Evolutionary conservation across 2,329 filamentous ascomycete genomes (phyloP), one percentile per base, ranked within the genome.

Genomic region (Pyrenochaeta sp.): DNA sequence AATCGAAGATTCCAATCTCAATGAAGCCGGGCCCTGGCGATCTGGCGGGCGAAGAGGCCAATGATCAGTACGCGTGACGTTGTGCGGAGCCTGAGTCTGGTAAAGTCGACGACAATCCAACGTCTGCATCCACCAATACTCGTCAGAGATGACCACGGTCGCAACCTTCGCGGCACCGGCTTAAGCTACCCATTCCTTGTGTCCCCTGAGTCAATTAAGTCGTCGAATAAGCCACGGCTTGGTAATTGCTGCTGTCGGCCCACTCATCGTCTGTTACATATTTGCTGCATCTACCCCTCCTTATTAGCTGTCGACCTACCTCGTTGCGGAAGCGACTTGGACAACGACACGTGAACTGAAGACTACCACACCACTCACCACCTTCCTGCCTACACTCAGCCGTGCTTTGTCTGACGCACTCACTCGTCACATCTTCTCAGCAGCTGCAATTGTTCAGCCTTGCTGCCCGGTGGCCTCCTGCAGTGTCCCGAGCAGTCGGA

Each of bases 281-380:
- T 69, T 52, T 68, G 66, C 66, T 73, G 73, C 73, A 68, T 64
- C 58, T 71, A 71, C 72, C 72, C 72, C 72, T 68, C 74, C 66
- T 70, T 56, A 43, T 50, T 42, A 53, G 47, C 50, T 50, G 13
- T 39, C 4, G 43, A 50, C 49, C 52, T 53, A 48, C 47, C 52
- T 50, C 56, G 30, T 46, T 42, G 51, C 47, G 28, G 46, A 25
- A 53, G 50, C 63, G 49, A 59, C 50, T 24, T 52, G 50, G 53
- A 55, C 52, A 40, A 58, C 58, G 37, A 25, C 24, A 44, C 10
- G 2, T 27, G 25, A 15, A 8, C 9, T 13, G 24, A 27, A 12
- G 25, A 27, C 42, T 4, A 13, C 25, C 24, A 19, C 42, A 43
- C 40, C 24, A 25, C 24, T 25, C 4, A 27, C 40, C 19, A 43